Base-by-base conservation (phyloP, 768 basidiomycete genomes). In the Mycena maculata region DNA sequence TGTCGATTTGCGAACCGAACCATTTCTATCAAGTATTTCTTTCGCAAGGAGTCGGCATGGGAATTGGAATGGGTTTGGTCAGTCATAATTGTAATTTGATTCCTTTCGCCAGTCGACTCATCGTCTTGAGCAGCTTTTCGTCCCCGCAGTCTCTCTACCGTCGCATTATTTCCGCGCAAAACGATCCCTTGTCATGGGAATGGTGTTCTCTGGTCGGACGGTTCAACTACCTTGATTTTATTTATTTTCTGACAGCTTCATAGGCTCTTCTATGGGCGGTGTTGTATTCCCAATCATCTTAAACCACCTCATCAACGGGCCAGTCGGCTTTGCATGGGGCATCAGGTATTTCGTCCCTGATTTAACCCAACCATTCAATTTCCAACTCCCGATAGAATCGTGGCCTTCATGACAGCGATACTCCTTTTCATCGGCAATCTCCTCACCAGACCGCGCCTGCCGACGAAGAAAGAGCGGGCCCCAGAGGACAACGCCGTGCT, bases 271-370 rank as follows among this genome's bases (percentile, higher is more conserved):
- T 2, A 59, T 79, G 27, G 83, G 84, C 13, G 81, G 82, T 16
- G 74, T 82, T 36, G 68, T 83, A 12, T 81, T 81, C 64, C 80
- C 81, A 15, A 77, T 81, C 58, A 74, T 79, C 74, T 53, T 77
- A 18, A 76, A 77, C 71, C 72, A 73, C 42, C 70, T 78, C 55
- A 71, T 74, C 42, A 72, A 71, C 55, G 69, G 59, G 15, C 63
- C 63, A 0, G 48, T 66, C 7, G 69, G 69, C 16, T 70, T 70
- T 49, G 39, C 55, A 1, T 70, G 69, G 69, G 69, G 64, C 3
- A 66, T 70, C 42, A 58, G 69, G 69, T 66, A 70, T 10, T 16
- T 8, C 2, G 15, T 47, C 23, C 28, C 3, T 45, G 13, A 28
- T n/a, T 22, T 42, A 3, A 20, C 45, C 16, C 28, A 7, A 36